phyloP scores from a whole-genome alignment of 345 rosid genomes.

The Zanthoxylum bungeanum region DNA sequence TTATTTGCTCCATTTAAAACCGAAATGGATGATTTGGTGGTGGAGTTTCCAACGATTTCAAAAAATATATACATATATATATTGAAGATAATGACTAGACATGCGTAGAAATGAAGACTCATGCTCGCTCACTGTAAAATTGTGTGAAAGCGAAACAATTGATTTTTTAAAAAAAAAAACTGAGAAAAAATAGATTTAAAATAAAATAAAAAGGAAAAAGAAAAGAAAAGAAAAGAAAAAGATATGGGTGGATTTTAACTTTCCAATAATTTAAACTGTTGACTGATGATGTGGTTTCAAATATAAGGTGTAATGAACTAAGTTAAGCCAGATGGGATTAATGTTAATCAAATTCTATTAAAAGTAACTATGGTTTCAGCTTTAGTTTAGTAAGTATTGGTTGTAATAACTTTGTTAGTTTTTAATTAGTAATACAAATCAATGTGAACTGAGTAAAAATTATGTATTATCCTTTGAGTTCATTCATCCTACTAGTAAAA shows the following conservation, averaged over 20 bases:
- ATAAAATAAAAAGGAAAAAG: neutral
- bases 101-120: conserved; percentile 36
- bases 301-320: neutral
- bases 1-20: too few species aligned
- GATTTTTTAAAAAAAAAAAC: neutral
- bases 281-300: neutral
- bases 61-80: too few species aligned
- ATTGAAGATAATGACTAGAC: conserved; percentile 29
- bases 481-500: too few species aligned
- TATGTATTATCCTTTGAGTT: too few species aligned
- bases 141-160: too few species aligned
- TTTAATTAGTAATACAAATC: too few species aligned
- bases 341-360: neutral
- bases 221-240: neutral
- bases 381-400: neutral
- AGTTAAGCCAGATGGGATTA: neutral
- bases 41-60: too few species aligned
- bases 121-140: neutral
- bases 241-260: neutral
- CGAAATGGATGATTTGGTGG: too few species aligned
- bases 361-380: neutral
- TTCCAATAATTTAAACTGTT: conserved; percentile 10
- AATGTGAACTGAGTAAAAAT: too few species aligned
- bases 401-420: too few species aligned
- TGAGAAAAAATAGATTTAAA: neutral